A percentile compares a stretch with the other conserved stretches of the same genome.
phyloP scores from a whole-genome alignment of 2,329 filamentous ascomycete species.

The Phyllachora maydis region DNA sequence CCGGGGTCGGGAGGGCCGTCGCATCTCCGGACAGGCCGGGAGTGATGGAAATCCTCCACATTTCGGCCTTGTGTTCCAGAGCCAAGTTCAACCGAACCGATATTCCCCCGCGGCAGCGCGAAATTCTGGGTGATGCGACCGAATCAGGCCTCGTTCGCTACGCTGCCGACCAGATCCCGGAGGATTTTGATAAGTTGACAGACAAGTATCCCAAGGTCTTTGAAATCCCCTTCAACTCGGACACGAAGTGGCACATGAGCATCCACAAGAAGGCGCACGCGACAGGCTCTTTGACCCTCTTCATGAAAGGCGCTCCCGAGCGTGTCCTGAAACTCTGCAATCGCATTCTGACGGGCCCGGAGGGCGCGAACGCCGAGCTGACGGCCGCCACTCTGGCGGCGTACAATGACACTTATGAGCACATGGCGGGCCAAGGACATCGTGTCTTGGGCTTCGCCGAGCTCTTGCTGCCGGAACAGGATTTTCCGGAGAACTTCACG shows the following conservation, averaged over 20 bases:
- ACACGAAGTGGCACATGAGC: constrained; percentile 41
- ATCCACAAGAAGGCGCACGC: constrained; percentile 28
- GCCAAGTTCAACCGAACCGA: constrained; percentile 6
- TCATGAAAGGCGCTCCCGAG: constrained; percentile 40
- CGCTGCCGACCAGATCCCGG: constrained; percentile 30
- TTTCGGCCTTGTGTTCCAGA: constrained; percentile 4
- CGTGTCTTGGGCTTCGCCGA: constrained; percentile 42
- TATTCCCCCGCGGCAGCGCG: constrained; percentile 4
- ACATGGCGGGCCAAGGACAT: constrained; percentile 31
- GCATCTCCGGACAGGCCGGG: constrained; percentile 36
- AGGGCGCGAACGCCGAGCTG: constrained; percentile 9
- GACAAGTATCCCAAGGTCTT: constrained; percentile 26
- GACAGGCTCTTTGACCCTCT: constrained; percentile 7
- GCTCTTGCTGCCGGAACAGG: constrained; percentile 32
- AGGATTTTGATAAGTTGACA: constrained; percentile 20
- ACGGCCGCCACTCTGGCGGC: constrained; percentile 1
- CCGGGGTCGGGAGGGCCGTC: constrained; percentile 30
- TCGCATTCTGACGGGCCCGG: constrained; percentile 26
- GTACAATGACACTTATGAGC: constrained; percentile 6
- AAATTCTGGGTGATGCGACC: constrained; percentile 6
- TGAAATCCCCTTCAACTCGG: constrained; percentile 44
- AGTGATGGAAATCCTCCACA: constrained; percentile 3
- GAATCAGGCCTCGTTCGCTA: constrained; percentile 24
- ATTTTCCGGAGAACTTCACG: constrained; percentile 9
- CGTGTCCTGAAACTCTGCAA: constrained; percentile 20